Conservation (phyloP, 23 red algal genomes). For the Gracilaria domingensis region DNA sequence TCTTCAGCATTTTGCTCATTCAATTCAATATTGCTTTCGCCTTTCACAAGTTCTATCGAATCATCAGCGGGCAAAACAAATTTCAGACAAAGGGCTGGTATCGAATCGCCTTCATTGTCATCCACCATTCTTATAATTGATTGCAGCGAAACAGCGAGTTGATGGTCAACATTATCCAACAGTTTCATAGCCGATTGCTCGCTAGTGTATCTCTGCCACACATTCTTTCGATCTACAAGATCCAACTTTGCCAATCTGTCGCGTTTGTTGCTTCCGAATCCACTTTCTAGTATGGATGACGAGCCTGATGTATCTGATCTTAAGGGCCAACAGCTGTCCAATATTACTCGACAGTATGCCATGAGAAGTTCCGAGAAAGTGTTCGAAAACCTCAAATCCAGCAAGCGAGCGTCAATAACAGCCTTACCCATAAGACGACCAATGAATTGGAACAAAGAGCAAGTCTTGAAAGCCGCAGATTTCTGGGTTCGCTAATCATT, state of each 20-base stretch:
- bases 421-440: slow-evolving; percentile 93
- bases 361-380: slow-evolving; percentile 75
- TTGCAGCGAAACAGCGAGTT: slow-evolving; percentile 81
- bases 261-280: not conserved
- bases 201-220: slow-evolving; percentile 51
- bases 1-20: slow-evolving; percentile 78
- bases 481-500: slow-evolving; percentile 7
- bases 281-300: slow-evolving; percentile 2
- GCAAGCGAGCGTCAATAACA: slow-evolving; percentile 89
- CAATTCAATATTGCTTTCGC: slow-evolving; percentile 72
- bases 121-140: slow-evolving; percentile 71
- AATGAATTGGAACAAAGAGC: slow-evolving; percentile 82
- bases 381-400: slow-evolving; percentile 90
- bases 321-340: not conserved
- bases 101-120: slow-evolving; percentile 54
- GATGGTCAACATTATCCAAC: slow-evolving; percentile 80
- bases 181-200: slow-evolving; percentile 44
- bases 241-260: slow-evolving; percentile 22
- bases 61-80: slow-evolving; percentile 89
- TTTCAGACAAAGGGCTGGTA: slow-evolving; percentile 78
- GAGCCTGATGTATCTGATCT: slow-evolving; percentile 3
- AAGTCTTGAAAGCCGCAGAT: slow-evolving; percentile 37
- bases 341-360: slow-evolving; percentile 64
- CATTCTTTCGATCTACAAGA: slow-evolving; percentile 1
- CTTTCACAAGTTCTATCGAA: slow-evolving; percentile 74